Percentiles rank a stretch among this genome's conserved stretches.
phyloP scores from a whole-genome alignment of 2,329 filamentous ascomycete genomes.

The Lachnellula arida region DNA sequence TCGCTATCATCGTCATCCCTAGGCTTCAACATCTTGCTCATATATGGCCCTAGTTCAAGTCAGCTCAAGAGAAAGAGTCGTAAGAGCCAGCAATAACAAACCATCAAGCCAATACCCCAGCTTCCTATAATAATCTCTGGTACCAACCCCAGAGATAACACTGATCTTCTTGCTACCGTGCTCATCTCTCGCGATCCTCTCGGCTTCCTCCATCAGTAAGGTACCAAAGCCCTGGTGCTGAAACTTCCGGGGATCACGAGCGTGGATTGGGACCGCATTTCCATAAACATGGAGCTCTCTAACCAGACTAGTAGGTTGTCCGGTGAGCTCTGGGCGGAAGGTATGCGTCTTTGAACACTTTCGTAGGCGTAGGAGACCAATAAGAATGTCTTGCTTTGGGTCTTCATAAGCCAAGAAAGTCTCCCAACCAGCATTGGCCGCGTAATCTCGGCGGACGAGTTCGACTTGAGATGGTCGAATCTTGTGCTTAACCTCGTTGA shows the following conservation, averaged over 20 bases:
- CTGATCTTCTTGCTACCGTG: constrained; percentile 92
- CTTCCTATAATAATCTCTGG: constrained; percentile 90
- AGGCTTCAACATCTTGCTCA: constrained; percentile 30
- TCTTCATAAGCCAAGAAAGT: constrained; percentile 98
- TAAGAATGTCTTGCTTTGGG: constrained; percentile 95
- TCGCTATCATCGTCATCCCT: constrained; percentile 31
- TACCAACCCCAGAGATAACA: constrained; percentile 96
- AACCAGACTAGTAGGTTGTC: constrained; percentile 86
- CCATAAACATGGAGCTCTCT: constrained; percentile 96
- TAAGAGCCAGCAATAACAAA: constrained; percentile 44
- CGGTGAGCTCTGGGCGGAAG: constrained; percentile 79
- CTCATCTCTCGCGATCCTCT: constrained; percentile 89
- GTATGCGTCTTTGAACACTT: constrained; percentile 92
- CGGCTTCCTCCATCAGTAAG: constrained; percentile 94
- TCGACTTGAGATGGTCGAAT: constrained; percentile 95
- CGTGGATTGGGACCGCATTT: constrained; percentile 94
- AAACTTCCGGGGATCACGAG: constrained; percentile 91
- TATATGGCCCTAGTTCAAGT: constrained; percentile 26
- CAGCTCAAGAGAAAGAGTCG: background rate
- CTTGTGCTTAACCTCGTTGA: constrained; percentile 99
- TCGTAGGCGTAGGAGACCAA: constrained; percentile 80
- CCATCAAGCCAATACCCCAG: constrained; percentile 93
- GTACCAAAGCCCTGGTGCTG: constrained; percentile 98
- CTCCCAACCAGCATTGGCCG: constrained; percentile 95
- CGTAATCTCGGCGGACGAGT: constrained; percentile 88